These are phyloP conservation scores for Trichoderma endophyticum DNA, from an alignment of 2,329 filamentous ascomycete genomes.

Conservation along the genomic window DNA sequence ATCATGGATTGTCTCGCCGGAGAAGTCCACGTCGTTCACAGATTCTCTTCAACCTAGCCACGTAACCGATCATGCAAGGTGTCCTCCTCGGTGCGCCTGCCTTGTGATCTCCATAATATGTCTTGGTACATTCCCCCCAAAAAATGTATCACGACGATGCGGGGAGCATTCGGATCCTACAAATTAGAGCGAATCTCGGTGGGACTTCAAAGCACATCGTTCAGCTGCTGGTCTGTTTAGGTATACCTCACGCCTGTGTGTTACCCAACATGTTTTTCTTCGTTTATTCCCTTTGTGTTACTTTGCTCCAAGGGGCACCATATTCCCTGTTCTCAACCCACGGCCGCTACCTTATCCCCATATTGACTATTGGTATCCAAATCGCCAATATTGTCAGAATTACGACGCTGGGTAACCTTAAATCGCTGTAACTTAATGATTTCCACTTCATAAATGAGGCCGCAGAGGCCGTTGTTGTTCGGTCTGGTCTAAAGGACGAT, in stretches of 20 bases:
- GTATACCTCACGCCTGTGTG: neutral
- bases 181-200: neutral
- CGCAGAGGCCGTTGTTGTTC: neutral
- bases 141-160: neutral
- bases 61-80: neutral
- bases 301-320: neutral
- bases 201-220: neutral
- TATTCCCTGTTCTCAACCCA: neutral
- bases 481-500: neutral
- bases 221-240: neutral
- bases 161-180: neutral
- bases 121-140: neutral
- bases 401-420: neutral
- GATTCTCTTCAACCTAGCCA: neutral
- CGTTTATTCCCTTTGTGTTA: neutral
- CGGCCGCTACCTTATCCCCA: neutral
- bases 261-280: neutral
- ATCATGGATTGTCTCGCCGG: neutral
- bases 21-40: neutral
- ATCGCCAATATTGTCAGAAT: neutral
- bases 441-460: neutral
- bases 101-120: neutral
- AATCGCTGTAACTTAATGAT: neutral
- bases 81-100: fast-evolving
- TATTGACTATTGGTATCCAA: neutral